These are phyloP conservation scores for Penicillium coffeae DNA, from an alignment of 495 filamentous ascomycete genomes.

Conservation along the genomic window DNA sequence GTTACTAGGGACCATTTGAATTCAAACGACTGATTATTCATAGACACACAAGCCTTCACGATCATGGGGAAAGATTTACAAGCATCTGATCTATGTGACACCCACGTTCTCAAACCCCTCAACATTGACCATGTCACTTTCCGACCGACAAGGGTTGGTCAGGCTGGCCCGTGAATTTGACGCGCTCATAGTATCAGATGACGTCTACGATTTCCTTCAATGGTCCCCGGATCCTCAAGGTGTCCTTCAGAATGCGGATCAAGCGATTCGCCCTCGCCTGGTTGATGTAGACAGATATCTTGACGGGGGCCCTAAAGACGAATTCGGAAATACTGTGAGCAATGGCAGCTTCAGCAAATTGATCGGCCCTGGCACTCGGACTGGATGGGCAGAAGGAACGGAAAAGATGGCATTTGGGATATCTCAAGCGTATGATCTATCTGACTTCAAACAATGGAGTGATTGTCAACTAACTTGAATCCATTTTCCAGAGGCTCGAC, in stretches of 20 bases:
- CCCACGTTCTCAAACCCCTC: constrained; percentile 83
- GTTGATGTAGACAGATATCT: constrained; percentile 71
- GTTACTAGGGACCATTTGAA: neutral
- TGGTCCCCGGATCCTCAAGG: constrained; percentile 49
- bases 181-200: constrained; percentile 76
- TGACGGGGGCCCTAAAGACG: constrained; percentile 49
- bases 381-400: constrained; percentile 78
- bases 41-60: constrained; percentile 39
- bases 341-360: constrained; percentile 90
- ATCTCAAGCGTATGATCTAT: constrained; percentile 61
- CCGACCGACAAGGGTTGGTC: constrained; percentile 58
- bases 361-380: constrained; percentile 70
- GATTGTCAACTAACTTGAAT: too few relatives aligned
- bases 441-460: too few relatives aligned
- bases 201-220: constrained; percentile 86
- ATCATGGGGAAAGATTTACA: constrained; percentile 65
- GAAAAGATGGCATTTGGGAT: constrained; percentile 62
- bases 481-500: constrained; percentile 55
- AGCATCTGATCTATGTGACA: constrained; percentile 77
- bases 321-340: constrained; percentile 70
- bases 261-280: constrained; percentile 60
- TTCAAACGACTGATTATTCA: constrained; percentile 9
- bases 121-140: constrained; percentile 64
- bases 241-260: constrained; percentile 18
- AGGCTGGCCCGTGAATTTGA: constrained; percentile 66